Evolutionary conservation across 768 basidiomycete species (phyloP).

Genomic region (Rossbeevera mucosa): DNA sequence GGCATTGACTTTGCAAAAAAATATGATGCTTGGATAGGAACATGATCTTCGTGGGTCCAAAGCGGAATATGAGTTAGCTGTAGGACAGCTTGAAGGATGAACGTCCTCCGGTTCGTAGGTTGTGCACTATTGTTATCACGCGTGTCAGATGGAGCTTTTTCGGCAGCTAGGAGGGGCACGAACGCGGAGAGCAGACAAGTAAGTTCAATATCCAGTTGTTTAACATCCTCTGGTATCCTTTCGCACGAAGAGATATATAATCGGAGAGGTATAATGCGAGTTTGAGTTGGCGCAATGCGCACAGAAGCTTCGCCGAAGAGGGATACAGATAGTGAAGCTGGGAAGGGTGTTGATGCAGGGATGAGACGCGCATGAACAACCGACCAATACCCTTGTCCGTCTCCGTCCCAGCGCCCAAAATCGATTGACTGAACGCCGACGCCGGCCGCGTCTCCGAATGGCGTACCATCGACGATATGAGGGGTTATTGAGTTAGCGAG

Average conservation of each 20-base stretch:
- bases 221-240: slow-evolving; percentile 30
- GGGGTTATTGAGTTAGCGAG: slow-evolving; percentile 52
- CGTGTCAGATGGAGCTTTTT: neutral
- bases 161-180: neutral
- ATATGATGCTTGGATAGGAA: slow-evolving; percentile 52
- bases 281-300: slow-evolving; percentile 59
- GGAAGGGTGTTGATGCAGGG: neutral
- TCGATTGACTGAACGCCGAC: slow-evolving; percentile 51
- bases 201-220: slow-evolving; percentile 40
- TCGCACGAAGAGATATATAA: slow-evolving; percentile 36
- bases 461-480: slow-evolving; percentile 70
- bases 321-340: slow-evolving; percentile 17
- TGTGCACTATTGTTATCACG: neutral
- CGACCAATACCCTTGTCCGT: slow-evolving; percentile 49
- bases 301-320: slow-evolving; percentile 15
- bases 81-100: slow-evolving; percentile 35
- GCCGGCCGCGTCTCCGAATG: slow-evolving; percentile 69
- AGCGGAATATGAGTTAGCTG: slow-evolving; percentile 41
- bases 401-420: slow-evolving; percentile 1
- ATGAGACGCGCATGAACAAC: slow-evolving; percentile 28
- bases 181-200: slow-evolving; percentile 19
- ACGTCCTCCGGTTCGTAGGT: neutral
- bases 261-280: slow-evolving; percentile 51
- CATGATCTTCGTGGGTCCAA: slow-evolving; percentile 36
- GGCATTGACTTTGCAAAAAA: slow-evolving; percentile 53